Conservation (phyloP, 768 basidiomycete genomes). For the Agaricus bisporus region DNA sequence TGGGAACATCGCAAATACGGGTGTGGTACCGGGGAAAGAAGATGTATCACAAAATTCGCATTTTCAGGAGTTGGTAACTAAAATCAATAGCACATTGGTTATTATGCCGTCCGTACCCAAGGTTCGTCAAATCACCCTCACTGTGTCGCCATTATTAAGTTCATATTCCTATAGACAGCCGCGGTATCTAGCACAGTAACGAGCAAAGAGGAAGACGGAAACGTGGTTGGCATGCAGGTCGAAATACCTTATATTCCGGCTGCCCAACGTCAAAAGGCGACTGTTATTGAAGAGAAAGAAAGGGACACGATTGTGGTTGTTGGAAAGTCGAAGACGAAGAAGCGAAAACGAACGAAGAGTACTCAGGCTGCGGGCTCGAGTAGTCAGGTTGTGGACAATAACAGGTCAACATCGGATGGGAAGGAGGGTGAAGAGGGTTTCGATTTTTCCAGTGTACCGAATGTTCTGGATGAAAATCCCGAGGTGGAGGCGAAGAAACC, state of each 20-base stretch:
- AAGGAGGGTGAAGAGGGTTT: conserved; percentile 39
- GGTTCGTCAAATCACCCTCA: conserved; percentile 18
- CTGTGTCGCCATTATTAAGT: not conserved
- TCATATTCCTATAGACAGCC: not conserved
- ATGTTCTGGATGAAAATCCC: conserved; percentile 60
- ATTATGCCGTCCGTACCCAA: conserved; percentile 50
- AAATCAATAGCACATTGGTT: conserved; percentile 60
- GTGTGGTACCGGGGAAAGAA: not conserved
- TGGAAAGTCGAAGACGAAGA: conserved; percentile 57
- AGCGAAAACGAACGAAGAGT: conserved; percentile 48
- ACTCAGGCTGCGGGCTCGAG: not conserved
- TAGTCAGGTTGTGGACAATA: not conserved
- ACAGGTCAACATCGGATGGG: conserved; percentile 4
- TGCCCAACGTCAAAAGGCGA: conserved; percentile 38
- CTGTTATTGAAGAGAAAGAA: conserved; percentile 31
- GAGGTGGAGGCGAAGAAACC: conserved; percentile 29
- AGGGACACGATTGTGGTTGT: conserved; percentile 70
- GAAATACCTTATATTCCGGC: conserved; percentile 80
- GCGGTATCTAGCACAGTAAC: conserved; percentile 8
- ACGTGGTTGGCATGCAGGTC: conserved; percentile 35
- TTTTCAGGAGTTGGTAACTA: conserved; percentile 53
- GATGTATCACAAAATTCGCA: conserved; percentile 12
- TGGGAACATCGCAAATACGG: conserved; percentile 20
- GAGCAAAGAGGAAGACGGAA: conserved; percentile 5
- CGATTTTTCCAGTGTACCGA: conserved; percentile 64